A percentile compares a stretch with the other conserved stretches of the same genome.
Evolutionary conservation across 1,139 yeast species (phyloP).

Genomic region (Schwanniomyces etchellsii): DNA sequence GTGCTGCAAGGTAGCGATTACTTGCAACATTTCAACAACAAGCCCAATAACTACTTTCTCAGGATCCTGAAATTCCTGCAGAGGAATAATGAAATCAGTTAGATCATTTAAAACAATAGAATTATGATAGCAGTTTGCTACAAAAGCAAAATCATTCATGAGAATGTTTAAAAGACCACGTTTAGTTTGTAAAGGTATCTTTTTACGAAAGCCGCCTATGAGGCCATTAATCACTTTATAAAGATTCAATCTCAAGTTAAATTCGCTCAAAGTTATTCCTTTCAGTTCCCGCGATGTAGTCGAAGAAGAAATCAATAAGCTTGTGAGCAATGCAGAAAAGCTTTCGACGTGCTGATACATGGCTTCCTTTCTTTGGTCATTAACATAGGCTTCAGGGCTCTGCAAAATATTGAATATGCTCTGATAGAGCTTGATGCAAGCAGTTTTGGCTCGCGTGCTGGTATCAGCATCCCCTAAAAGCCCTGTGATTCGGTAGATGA

Average conservation of each 20-base stretch:
- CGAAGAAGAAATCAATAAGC: constrained; percentile 13
- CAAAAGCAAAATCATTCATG: constrained; percentile 17
- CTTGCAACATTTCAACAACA: constrained; percentile 17
- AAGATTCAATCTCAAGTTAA: constrained; percentile 19
- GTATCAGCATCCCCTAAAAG: constrained; percentile 28
- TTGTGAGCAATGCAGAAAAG: constrained; percentile 14
- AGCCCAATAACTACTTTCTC: constrained; percentile 9
- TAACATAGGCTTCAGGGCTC: constrained; percentile 44
- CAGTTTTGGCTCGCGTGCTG: constrained; percentile 36
- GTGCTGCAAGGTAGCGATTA: constrained; percentile 24
- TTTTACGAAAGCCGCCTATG: constrained; percentile 30
- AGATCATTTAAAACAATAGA: constrained; percentile 9
- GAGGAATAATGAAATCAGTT: background rate
- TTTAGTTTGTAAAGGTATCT: constrained; percentile 16
- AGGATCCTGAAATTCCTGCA: constrained; percentile 10
- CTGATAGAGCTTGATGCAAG: constrained; percentile 48
- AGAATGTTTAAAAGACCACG: constrained; percentile 10
- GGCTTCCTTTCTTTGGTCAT: constrained; percentile 22
- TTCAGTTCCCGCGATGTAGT: constrained; percentile 12
- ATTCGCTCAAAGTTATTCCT: constrained; percentile 16
- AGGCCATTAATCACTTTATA: constrained; percentile 24
- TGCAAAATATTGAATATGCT: constrained; percentile 49
- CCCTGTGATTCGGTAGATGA: constrained; percentile 42
- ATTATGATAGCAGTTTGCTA: constrained; percentile 12
- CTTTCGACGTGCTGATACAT: constrained; percentile 23